Evolutionary conservation across 768 basidiomycete species (phyloP), one percentile per base, ranked within the genome.

Genomic region (Naganishia randhawae): DNA sequence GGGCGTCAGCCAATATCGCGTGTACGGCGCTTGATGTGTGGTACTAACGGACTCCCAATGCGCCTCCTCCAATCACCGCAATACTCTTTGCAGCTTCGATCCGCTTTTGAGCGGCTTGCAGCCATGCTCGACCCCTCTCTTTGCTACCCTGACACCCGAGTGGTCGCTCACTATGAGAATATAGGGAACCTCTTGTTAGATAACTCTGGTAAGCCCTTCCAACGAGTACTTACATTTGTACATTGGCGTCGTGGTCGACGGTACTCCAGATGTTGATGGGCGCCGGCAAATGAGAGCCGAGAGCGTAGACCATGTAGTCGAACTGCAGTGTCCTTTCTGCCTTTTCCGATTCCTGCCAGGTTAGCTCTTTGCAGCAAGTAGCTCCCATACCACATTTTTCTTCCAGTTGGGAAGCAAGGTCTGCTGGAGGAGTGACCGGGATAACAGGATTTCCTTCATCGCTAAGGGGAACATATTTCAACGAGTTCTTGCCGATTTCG

Each of bases 51-150:
- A 81, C 77, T n/a, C 81, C 81, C 25, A 81, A 65, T 5, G 81
- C 79, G 3, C 81, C 81, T 14, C 78, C 81, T n/a, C 81, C 81
- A 57, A 82, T 77, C 27, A 81, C 72, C 5, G 81, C 57, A n/a
- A 82, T 74, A 35, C 74, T 76, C 52, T 75, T 52, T 7, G 76
- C 74, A 27, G 70, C 67, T 69, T 75, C 70, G 35, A 78, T 71
- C 48, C 72, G 69, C 42, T 73, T 67, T 22, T 75, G 77, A 29
- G 74, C 69, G 17, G 71, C 66, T 57, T 74, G 50, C 73, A 82
- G 75, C 71, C 76, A 79, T 32, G 69, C 67, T 2, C 76, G 50
- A 3, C 80, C 81, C 33, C 73, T 66, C 31, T 61, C 65, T 69
- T 82, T 82, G 16, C 70, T 72, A 7, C 80, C 77, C 27, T 70